Percentiles rank a stretch among this genome's conserved stretches.
These are phyloP conservation scores for Brassica carinata DNA, from an alignment of 345 rosid genomes.

Conservation along the genomic window DNA sequence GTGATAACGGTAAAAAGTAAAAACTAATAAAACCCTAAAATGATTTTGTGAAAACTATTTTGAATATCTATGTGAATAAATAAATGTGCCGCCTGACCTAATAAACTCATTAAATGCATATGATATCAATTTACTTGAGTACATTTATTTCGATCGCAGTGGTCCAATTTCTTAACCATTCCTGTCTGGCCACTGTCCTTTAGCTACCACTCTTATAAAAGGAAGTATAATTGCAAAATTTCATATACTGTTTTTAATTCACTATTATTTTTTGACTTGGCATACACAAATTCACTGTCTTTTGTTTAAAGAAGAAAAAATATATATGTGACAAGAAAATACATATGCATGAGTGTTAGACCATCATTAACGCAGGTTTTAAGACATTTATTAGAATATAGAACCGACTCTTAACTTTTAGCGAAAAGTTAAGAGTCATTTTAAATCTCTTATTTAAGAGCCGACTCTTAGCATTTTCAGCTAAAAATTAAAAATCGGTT, in stretches of 20 bases:
- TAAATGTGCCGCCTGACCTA: slow-evolving; percentile 6
- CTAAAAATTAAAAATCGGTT: too few relatives aligned
- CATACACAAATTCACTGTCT: slow-evolving; percentile 9
- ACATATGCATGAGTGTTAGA: slow-evolving; percentile 21
- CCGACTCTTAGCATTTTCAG: too few relatives aligned
- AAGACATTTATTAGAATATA: too few relatives aligned
- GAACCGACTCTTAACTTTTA: too few relatives aligned
- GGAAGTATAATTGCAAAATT: not conserved
- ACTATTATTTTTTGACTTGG: not conserved
- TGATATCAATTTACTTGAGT: slow-evolving; percentile 20
- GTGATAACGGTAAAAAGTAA: not conserved
- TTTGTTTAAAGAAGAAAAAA: slow-evolving; percentile 13
- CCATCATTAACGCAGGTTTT: too few relatives aligned
- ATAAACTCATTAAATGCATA: slow-evolving; percentile 8
- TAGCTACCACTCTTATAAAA: slow-evolving; percentile 11
- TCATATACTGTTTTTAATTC: not conserved
- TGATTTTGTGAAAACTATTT: not conserved
- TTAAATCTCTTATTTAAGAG: too few relatives aligned
- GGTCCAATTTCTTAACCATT: slow-evolving; percentile 35
- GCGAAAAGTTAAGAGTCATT: too few relatives aligned
- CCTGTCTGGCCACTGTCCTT: slow-evolving; percentile 34
- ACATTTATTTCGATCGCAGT: slow-evolving; percentile 26
- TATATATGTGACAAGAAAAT: slow-evolving; percentile 33
- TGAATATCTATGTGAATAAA: not conserved
- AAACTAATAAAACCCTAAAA: not conserved